Evolutionary conservation across 352 stramenopile species (phyloP), one percentile per base, ranked within the genome.

Genomic region (Globisporangium spinosum): DNA sequence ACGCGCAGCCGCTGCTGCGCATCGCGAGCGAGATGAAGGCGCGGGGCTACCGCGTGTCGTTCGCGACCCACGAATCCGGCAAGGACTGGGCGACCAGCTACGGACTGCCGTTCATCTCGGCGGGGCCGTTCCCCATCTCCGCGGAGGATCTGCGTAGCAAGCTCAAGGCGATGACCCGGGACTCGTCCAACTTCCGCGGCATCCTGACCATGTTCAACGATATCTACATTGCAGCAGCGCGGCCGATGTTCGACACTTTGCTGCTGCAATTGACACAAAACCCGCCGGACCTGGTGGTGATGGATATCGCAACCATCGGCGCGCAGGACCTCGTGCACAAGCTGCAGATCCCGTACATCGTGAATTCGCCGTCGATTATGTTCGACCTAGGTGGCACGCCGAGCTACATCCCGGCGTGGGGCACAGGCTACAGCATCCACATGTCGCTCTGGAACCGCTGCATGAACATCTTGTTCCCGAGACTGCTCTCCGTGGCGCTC

Each of bases 121-220:
- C 86, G 1, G 88, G 88, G 4, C 57, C 68, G 2, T 93, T 94
- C 67, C 88, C 88, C 6, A 85, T 94, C 53, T 91, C 86, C 3
- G 77, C 82, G 35, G 79, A 93, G 64, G 85, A 90, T 47, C 64
- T 95, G 51, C 76, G 84, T 1, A 74, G 74, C 51, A 91, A 90
- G 58, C 76, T 95, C 34, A 84, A 87, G 70, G 76, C 75, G 25
- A 93, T 95, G 81, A 93, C 86, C 51, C 79, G 83, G 35, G 86
- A 95, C 70, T 80, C 85, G 47, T 93, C 84, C 62, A 94, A 88
- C 68, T 94, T 95, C 65, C 81, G 86, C 58, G 86, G 86, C 49
- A 93, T 95, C 74, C 67, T 95, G 47, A 93, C 85, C 68, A 94
- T 95, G 83, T 92, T 95, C 73, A 94, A 88, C 72, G 88, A 95